Evolutionary conservation across 306 rosid genomes (phyloP).

Genomic region (Biancaea sappan): DNA sequence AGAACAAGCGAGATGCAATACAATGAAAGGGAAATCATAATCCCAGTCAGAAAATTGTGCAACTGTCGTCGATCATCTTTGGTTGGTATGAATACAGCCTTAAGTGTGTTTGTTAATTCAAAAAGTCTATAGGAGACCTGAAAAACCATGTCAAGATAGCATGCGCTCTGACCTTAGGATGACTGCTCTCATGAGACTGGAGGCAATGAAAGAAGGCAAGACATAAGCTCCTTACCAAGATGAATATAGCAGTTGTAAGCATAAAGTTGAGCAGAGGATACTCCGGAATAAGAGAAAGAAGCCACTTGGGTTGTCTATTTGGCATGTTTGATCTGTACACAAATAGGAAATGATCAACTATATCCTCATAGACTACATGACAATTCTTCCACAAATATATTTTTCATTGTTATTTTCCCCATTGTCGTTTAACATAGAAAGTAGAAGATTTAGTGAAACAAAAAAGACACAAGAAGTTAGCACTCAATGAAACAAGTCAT

Average conservation of each 20-base stretch:
- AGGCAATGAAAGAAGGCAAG: constrained; percentile 8
- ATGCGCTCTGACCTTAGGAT: constrained; percentile 23
- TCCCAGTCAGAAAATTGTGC: constrained; percentile 73
- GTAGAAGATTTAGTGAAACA: constrained; percentile 14
- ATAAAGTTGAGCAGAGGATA: constrained; percentile 91
- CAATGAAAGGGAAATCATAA: constrained; percentile 54
- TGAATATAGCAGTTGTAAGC: constrained; percentile 83
- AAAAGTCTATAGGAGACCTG: constrained; percentile 89
- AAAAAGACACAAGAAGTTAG: constrained; percentile 17
- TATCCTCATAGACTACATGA: neutral
- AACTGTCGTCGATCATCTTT: constrained; percentile 81
- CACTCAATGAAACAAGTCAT: constrained; percentile 12
- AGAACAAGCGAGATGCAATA: constrained; percentile 68
- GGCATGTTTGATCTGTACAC: constrained; percentile 77
- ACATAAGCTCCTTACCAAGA: constrained; percentile 57
- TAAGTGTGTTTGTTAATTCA: constrained; percentile 83
- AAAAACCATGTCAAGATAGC: constrained; percentile 42
- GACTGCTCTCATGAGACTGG: constrained; percentile 27
- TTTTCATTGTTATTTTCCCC: constrained; percentile 20
- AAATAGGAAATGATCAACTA: constrained; percentile 31
- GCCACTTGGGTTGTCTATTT: constrained; percentile 98
- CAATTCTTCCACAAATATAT: constrained; percentile 9
- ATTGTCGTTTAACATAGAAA: constrained; percentile 1
- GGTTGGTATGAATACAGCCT: constrained; percentile 75
- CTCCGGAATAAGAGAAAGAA: constrained; percentile 84